Base-by-base conservation (phyloP, 2,329 filamentous ascomycete genomes). In the Xylaria sp. region DNA sequence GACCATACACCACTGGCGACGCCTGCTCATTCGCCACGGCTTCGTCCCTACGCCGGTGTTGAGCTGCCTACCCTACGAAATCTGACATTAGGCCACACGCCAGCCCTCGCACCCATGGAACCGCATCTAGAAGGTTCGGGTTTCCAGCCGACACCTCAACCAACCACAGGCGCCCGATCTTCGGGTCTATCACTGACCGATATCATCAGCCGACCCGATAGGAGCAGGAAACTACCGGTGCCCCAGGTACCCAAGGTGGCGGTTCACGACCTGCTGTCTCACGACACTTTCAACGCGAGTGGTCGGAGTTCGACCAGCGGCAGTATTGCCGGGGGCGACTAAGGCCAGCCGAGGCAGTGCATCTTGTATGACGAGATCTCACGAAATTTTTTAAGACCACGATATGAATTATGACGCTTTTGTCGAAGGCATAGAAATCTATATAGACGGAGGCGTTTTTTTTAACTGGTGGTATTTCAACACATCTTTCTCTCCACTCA, bases 1-100 rank as follows among this genome's bases (percentile, higher is more conserved):
- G 95, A 98, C 77, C 94, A 97, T 84, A 98, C 96, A n/a, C 95
- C 95, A n/a, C 89, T 98, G 65, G 95, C 94, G 33, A 99, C 95
- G 5, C 95, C 95, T 4, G 95, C 94, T 51, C 96, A 98, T 81
- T 97, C 94, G 20, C 96, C 96, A 60, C 93, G 96, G 51, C 86
- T 99, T 74, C 88, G 94, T 69, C 93, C 95, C 3, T 91, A 92
- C 77, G 88, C 84, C 73, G 90, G 92, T 73, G 86, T 95, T 75
- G 94, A 97, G 80, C 86, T 98, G 63, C 95, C 96, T 38, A 93
- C 93, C 51, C 89, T 99, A 75, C 91, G 96, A 66, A 87, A 86
- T 73, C 79, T 90, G 64, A 85, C 85, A 33, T 79, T 88, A 63
- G 81, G 85, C 56, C 84, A 87, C 72, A 86, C 85, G 17, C 87